Conservation (phyloP, 257 asterid genomes). For the Plantago major region DNA sequence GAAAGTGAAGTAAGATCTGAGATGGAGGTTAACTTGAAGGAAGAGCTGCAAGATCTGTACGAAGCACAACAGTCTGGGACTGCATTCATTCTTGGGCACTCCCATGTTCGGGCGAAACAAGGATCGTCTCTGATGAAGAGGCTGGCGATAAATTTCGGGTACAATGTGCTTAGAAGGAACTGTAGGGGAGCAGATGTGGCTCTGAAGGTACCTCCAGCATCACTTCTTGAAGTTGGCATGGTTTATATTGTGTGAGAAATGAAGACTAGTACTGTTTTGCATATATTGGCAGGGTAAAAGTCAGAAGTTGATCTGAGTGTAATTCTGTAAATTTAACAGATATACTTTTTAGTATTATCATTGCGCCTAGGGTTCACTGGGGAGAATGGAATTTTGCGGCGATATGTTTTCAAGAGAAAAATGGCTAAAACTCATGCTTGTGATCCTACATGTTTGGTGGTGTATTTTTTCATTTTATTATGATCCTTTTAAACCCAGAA, state of each 20-base stretch:
- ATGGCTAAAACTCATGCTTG: no score
- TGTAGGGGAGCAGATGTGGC: constrained; percentile 93
- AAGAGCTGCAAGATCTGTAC: constrained; percentile 67
- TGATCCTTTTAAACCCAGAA: no score
- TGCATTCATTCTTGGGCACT: constrained; percentile 83
- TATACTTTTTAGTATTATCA: no score
- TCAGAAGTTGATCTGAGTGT: no score
- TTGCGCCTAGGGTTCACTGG: no score
- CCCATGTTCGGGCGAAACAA: constrained; percentile 79
- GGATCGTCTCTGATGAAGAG: constrained; percentile 78
- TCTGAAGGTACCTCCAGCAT: constrained; percentile 90
- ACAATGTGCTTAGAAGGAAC: constrained; percentile 70
- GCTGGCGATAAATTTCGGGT: constrained; percentile 72
- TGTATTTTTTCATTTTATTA: no score
- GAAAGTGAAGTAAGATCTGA: constrained; percentile 31
- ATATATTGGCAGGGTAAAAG: constrained; percentile 10
- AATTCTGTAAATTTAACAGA: no score
- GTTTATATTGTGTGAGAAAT: constrained; percentile 62
- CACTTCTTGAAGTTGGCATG: constrained; percentile 96
- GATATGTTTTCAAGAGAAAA: no score
- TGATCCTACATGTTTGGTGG: no score
- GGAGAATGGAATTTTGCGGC: no score
- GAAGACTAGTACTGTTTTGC: no score
- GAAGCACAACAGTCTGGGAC: constrained; percentile 80
- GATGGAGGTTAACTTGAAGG: constrained; percentile 38